Base-by-base conservation (phyloP, 2,329 filamentous ascomycete genomes). In the Blumeriella jaapii region DNA sequence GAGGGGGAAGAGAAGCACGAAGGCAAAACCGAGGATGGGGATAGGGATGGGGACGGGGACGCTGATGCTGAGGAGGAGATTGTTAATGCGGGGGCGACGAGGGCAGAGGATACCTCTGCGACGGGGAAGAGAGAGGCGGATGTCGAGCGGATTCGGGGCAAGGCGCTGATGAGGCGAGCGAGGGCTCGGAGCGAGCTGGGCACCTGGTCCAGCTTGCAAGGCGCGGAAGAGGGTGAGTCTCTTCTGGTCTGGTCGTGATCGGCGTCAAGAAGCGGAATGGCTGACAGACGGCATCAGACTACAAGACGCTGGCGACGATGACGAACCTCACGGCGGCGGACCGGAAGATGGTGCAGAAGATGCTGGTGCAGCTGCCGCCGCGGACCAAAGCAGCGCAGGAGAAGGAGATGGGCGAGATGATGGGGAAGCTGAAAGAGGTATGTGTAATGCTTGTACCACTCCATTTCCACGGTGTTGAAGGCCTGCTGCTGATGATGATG, bases 391-490 rank as follows among this genome's bases (percentile, higher is more conserved):
- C 71, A 12, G 86, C 87, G 1, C 84, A 86, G 60, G 80, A 94
- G 53, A 71, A 70, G 48, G 91, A 98, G 60, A 84, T 91, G 71
- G 78, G 72, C 2, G 89, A 98, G 61, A 95, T 96, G 86, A 93
- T 94, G 86, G 83, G 81, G 12, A 95, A 96, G 63, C 61, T 98
- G 50, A 95, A 93, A 56, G 77, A 80, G 49, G 73, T 76, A 46
- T 62, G 71, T 65, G n/a, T n/a, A n/a, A n/a, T n/a, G n/a, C n/a
- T n/a, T n/a, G n/a, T n/a, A n/a, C n/a, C n/a, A 32, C 22, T 24
- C 7, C 22, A 10, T 4, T 8, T 8, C 4, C 22, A 4, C 4
- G 12, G 7, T 4, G 3, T 9, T 9, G 4, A 8, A 24, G 10
- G 7, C 7, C 12, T 24, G 22, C 12, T 24, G 7, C 22, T 24